Conservation (phyloP, 768 basidiomycete genomes). For the Phanerodontia chrysosporium region DNA sequence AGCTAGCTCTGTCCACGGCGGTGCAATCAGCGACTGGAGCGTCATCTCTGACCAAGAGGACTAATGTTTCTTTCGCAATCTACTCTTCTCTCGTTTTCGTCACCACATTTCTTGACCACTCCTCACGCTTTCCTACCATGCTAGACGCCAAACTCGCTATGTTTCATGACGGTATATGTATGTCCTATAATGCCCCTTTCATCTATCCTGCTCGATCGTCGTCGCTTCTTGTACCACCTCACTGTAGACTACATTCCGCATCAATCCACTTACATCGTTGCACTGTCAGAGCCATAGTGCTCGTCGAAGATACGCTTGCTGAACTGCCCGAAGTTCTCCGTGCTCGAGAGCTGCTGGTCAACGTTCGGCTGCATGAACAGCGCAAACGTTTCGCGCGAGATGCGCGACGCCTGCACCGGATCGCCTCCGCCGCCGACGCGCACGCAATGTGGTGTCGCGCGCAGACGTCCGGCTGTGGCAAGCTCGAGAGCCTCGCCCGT, state of each 20-base stretch:
- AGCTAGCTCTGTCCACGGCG: slow-evolving; percentile 38
- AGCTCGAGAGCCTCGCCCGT: slow-evolving; percentile 95
- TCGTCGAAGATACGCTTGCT: slow-evolving; percentile 73
- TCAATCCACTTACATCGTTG: not conserved
- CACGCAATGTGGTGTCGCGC: slow-evolving; percentile 95
- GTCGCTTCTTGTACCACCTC: not conserved
- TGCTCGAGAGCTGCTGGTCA: slow-evolving; percentile 61
- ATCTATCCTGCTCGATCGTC: not conserved
- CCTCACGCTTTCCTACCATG: not conserved
- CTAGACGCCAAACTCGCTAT: not conserved
- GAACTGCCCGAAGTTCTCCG: slow-evolving; percentile 86
- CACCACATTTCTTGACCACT: not conserved
- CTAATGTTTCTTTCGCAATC: slow-evolving; percentile 14
- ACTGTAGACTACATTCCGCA: not conserved
- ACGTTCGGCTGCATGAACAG: slow-evolving; percentile 89
- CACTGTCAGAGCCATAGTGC: slow-evolving; percentile 37
- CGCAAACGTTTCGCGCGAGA: slow-evolving; percentile 86
- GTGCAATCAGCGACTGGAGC: slow-evolving; percentile 76
- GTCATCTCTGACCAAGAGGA: slow-evolving; percentile 79
- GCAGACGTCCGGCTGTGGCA: slow-evolving; percentile 73
- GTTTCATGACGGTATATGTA: not conserved
- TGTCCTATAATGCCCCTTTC: not conserved
- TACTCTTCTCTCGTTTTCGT: not conserved
- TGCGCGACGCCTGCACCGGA: slow-evolving; percentile 37
- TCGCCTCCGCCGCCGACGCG: slow-evolving; percentile 59